phyloP scores from a whole-genome alignment of 805 yeast genomes.

The Nakazawaea wyomingensis region DNA sequence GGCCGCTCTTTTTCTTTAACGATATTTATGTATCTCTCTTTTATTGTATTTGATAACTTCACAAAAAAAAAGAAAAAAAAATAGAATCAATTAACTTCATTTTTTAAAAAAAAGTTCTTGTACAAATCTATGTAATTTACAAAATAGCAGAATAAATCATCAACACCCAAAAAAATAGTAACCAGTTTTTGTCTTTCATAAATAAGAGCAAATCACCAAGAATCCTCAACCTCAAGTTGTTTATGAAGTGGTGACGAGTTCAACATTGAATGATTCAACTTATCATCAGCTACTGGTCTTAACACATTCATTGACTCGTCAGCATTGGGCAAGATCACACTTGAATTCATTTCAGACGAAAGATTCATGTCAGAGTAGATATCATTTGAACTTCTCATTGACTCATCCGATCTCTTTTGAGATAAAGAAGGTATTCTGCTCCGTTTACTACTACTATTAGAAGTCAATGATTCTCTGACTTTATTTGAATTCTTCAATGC shows the following conservation, averaged over 20 bases:
- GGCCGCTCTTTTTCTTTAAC: too few species aligned
- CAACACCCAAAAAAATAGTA: too few species aligned
- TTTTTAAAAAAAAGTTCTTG: too few species aligned
- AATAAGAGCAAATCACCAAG: conserved; percentile 9
- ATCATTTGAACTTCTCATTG: conserved; percentile 16
- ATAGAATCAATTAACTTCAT: too few species aligned
- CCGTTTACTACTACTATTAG: neutral
- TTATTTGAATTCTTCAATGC: conserved; percentile 65
- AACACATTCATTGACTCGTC: neutral
- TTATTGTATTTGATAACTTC: neutral
- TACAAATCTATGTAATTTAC: too few species aligned
- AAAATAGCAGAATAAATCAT: too few species aligned
- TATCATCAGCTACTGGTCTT: conserved; percentile 3
- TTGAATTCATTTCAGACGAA: conserved; percentile 5
- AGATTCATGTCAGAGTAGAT: conserved; percentile 7
- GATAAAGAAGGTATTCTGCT: conserved; percentile 7
- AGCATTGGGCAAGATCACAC: conserved; percentile 1
- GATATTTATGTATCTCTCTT: neutral
- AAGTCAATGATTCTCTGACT: conserved; percentile 36
- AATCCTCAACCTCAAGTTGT: conserved; percentile 4
- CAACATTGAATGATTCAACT: conserved; percentile 1
- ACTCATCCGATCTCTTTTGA: conserved; percentile 9
- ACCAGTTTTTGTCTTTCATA: too few species aligned
- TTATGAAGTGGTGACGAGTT: conserved; percentile 7
- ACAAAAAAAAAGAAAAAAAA: too few species aligned